A percentile compares a stretch with the other conserved stretches of the same genome.
Evolutionary conservation across 768 basidiomycete species (phyloP).

Genomic region (Candolleomyces eurysporus): DNA sequence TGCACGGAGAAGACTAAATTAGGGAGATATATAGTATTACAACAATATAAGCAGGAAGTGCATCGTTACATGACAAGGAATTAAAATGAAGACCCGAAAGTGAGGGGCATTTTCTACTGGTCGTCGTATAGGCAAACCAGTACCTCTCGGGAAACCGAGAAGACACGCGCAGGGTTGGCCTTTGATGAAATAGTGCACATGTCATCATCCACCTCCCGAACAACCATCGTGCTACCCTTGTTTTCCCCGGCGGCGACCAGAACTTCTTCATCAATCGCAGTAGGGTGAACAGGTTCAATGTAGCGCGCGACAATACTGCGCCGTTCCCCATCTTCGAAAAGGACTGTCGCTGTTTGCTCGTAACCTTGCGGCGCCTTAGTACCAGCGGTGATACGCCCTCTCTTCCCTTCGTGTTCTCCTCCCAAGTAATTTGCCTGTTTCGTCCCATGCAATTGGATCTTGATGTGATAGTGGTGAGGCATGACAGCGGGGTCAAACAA

Average conservation of each 20-base stretch:
- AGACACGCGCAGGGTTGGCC: conserved; percentile 30
- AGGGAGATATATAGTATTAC: conserved; percentile 20
- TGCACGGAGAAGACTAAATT: too few relatives aligned
- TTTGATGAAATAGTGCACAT: conserved; percentile 36
- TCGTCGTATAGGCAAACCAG: conserved; percentile 33
- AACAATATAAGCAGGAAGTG: conserved; percentile 64
- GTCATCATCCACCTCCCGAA: conserved; percentile 36
- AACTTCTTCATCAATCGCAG: conserved; percentile 42
- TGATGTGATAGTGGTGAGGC: conserved; percentile 33
- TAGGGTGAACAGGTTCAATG: conserved; percentile 27
- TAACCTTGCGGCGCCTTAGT: conserved; percentile 26
- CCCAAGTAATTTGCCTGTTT: conserved; percentile 30
- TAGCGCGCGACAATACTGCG: conserved; percentile 26
- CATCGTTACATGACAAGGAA: conserved; percentile 58
- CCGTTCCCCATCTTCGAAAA: conserved; percentile 26
- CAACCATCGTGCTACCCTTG: conserved; percentile 43
- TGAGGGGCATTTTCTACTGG: neutral
- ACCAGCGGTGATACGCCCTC: conserved; percentile 31
- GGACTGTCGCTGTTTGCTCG: conserved; percentile 35
- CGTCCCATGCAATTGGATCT: conserved; percentile 37
- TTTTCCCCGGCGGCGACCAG: conserved; percentile 44
- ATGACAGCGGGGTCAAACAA: conserved; percentile 32
- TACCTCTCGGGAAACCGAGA: conserved; percentile 32
- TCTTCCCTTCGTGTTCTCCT: conserved; percentile 32
- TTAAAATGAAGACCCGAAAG: neutral